Percentiles rank a stretch among this genome's conserved stretches.
Evolutionary conservation across 2,329 filamentous ascomycete species (phyloP).

Genomic region (Colletotrichum aenigma): DNA sequence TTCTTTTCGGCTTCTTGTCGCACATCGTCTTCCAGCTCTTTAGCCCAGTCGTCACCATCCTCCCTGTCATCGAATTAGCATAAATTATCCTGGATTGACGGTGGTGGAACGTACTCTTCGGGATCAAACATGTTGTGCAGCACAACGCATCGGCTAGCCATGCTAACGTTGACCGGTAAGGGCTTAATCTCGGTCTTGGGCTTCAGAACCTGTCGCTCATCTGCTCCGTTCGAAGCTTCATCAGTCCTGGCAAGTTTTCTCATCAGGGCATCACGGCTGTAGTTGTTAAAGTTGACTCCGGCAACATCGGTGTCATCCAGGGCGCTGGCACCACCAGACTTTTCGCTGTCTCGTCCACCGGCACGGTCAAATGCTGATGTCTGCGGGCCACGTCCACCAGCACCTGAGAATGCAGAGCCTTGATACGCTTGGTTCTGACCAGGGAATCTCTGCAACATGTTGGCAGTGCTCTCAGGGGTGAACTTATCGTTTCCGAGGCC

Average conservation of each 20-base stretch:
- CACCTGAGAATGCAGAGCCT: constrained; percentile 89
- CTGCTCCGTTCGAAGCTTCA: constrained; percentile 70
- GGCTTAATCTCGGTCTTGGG: constrained; percentile 81
- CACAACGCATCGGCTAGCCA: constrained; percentile 91
- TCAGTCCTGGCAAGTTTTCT: constrained; percentile 96
- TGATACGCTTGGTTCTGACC: constrained; percentile 80
- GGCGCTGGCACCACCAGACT: constrained; percentile 89
- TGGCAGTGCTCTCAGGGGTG: constrained; percentile 94
- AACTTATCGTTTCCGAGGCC: constrained; percentile 99
- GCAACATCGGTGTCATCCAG: constrained; percentile 97
- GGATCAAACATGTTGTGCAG: constrained; percentile 96
- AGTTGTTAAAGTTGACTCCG: constrained; percentile 99
- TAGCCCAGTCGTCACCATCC: constrained; percentile 86
- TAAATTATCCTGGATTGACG: not conserved
- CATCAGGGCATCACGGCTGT: constrained; percentile 98
- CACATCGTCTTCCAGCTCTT: constrained; percentile 93
- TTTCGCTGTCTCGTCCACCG: constrained; percentile 86
- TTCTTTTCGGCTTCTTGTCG: constrained; percentile 90
- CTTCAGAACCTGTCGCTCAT: constrained; percentile 75
- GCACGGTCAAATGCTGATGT: constrained; percentile 90
- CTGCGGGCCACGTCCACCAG: constrained; percentile 85
- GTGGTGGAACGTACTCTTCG: constrained; percentile 71
- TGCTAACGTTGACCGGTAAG: constrained; percentile 84
- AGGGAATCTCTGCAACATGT: constrained; percentile 89
- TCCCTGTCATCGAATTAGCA: constrained; percentile 64